Evolutionary conservation across 2,329 filamentous ascomycete species (phyloP).

Genomic region (Verticillium isaacii): DNA sequence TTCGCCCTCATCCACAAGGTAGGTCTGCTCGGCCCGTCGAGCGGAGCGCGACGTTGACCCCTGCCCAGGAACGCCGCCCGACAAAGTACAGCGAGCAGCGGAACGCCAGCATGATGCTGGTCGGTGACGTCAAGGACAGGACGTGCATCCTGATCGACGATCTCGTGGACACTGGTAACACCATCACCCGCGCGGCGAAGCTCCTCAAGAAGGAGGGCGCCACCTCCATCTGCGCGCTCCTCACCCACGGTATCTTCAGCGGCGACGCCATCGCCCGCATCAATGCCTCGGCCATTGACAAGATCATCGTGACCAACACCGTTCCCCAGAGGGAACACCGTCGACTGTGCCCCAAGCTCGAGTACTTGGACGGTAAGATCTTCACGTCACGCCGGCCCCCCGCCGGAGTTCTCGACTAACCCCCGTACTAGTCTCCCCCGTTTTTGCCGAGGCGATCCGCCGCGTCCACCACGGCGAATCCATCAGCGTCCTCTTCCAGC

Average conservation of each 20-base stretch:
- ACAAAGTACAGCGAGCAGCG: slow-evolving; percentile 84
- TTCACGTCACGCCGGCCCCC: neutral
- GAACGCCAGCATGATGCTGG: slow-evolving; percentile 93
- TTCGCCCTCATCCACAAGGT: slow-evolving; percentile 99
- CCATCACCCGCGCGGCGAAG: slow-evolving; percentile 92
- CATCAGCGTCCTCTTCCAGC: slow-evolving; percentile 80
- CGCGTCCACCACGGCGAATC: slow-evolving; percentile 97
- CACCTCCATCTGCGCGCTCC: slow-evolving; percentile 81
- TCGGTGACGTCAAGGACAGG: slow-evolving; percentile 76
- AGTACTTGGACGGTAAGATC: slow-evolving; percentile 67
- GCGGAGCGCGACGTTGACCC: neutral
- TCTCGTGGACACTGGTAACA: slow-evolving; percentile 92
- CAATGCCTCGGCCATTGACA: slow-evolving; percentile 89
- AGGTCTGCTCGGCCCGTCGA: slow-evolving; percentile 19
- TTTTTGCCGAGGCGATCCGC: slow-evolving; percentile 93
- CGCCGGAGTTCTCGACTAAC: slow-evolving; percentile 1
- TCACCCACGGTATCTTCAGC: slow-evolving; percentile 93
- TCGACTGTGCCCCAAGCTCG: slow-evolving; percentile 76
- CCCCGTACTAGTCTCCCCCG: slow-evolving; percentile 56
- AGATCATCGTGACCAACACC: slow-evolving; percentile 91
- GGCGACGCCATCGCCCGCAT: slow-evolving; percentile 93
- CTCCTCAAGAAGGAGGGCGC: slow-evolving; percentile 95
- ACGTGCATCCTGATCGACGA: slow-evolving; percentile 92
- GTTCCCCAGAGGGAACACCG: slow-evolving; percentile 84
- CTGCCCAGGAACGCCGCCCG: slow-evolving; percentile 72